Base-by-base conservation (phyloP, 2,329 filamentous ascomycete species). In the Trichoderma breve region DNA sequence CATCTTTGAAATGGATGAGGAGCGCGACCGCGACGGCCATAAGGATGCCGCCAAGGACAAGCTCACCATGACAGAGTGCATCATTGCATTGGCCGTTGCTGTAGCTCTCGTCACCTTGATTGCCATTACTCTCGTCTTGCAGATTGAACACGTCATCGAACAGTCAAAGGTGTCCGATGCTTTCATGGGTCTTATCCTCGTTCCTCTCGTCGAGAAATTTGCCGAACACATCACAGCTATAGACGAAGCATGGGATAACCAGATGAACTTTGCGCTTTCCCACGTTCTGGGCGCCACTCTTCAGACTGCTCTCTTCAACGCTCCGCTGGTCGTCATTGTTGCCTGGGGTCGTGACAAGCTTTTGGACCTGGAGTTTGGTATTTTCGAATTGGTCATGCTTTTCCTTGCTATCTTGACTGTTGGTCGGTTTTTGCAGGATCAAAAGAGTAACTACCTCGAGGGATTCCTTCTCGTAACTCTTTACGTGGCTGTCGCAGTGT, bases 381-480 rank as follows among this genome's bases (percentile, higher is more conserved):
- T 92, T 18, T 94, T 94, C 82, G 92, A 93, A 83, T 86, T 93
- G n/a, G 87, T 90, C 18, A 83, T 93, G 6, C 82, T 94, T 0
- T 90, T 94, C n/a, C 83, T 94, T 36, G 89, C 91, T 2, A 93
- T 94, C 71, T 81, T 94, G 15, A 91, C 93, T 0, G 90, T 93
- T 61, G 91, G 92, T 2, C 92, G 92, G 73, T 94, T 94, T 81
- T 82, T 94, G 55, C 86, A 91, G 26, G 92, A 94, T 75, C 88
- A 90, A 62, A 92, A 92, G 80, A 92, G 89, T 32, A 94, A 94
- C 78, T 94, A 92, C 78, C 85, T 94, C 1, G 92, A 94, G 78
- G 92, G 92, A 2, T 86, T 86, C 12, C 84, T 94, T 14, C 90
- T 91, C 74, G 89, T 94, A 51, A 43, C 34, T 32, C 65, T 68